A percentile compares a stretch with the other conserved stretches of the same genome.
phyloP scores from a whole-genome alignment of 208 protist species.

The Leishmania mexicana region DNA sequence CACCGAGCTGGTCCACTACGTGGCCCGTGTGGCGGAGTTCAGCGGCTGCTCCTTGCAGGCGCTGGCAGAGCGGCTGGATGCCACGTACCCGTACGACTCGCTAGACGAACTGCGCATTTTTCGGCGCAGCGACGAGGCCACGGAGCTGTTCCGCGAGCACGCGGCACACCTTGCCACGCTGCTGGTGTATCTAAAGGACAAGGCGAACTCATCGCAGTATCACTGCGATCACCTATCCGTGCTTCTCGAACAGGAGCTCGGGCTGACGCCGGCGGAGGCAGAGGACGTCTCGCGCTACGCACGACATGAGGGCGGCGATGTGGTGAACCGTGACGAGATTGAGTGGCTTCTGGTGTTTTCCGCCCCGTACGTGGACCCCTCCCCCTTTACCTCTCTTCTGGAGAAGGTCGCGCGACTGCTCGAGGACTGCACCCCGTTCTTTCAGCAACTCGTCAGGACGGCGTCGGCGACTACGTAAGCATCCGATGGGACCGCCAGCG shows the following conservation, averaged over 20 bases:
- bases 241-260: conserved; percentile 50
- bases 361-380: conserved; percentile 59
- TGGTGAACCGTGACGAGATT: conserved; percentile 53
- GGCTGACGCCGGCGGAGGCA: conserved; percentile 42
- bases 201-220: conserved; percentile 36
- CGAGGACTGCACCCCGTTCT: conserved; percentile 30
- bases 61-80: conserved; percentile 72
- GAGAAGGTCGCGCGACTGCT: conserved; percentile 66
- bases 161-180: conserved; percentile 35
- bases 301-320: conserved; percentile 25
- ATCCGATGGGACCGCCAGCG: background rate
- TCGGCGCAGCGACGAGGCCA: conserved; percentile 43
- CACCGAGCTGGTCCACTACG: conserved; percentile 75
- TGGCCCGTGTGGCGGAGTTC: conserved; percentile 76
- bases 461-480: background rate
- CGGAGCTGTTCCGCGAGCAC: conserved; percentile 45
- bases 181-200: conserved; percentile 49
- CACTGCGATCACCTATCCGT: conserved; percentile 35
- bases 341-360: conserved; percentile 57
- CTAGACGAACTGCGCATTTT: conserved; percentile 52
- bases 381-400: conserved; percentile 56
- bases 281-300: conserved; percentile 46
- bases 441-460: conserved; percentile 14
- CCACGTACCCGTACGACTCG: conserved; percentile 57
- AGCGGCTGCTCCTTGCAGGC: conserved; percentile 56